Conservation (phyloP, 2,329 filamentous ascomycete species). For the Epichloe gansuensis region DNA sequence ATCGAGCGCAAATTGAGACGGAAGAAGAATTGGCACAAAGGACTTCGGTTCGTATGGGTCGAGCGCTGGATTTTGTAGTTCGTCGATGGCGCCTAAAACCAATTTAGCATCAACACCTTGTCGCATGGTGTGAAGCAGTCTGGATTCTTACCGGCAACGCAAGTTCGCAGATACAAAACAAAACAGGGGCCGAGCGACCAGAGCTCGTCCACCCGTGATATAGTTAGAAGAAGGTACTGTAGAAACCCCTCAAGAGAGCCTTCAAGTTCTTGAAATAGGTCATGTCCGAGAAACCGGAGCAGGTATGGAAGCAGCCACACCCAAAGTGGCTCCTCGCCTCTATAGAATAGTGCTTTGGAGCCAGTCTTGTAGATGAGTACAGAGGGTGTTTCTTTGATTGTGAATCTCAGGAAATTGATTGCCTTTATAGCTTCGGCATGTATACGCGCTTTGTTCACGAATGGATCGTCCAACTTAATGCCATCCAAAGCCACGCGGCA, state of each 20-base stretch:
- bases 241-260: slow-evolving; percentile 42
- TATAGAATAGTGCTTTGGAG: slow-evolving; percentile 32
- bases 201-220: slow-evolving; percentile 30
- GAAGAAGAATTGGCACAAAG: slow-evolving; percentile 22
- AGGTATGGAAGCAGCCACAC: slow-evolving; percentile 50
- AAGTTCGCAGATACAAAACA: slow-evolving; percentile 35
- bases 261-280: slow-evolving; percentile 33
- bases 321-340: slow-evolving; percentile 51
- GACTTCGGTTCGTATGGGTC: slow-evolving; percentile 17
- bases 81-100: slow-evolving; percentile 19
- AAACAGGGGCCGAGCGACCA: slow-evolving; percentile 37
- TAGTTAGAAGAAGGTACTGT: slow-evolving; percentile 32
- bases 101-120: slow-evolving; percentile 8
- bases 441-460: slow-evolving; percentile 44
- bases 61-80: slow-evolving; percentile 21
- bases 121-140: slow-evolving; percentile 1
- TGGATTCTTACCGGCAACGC: slow-evolving; percentile 27
- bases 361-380: slow-evolving; percentile 43
- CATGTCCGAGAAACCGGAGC: slow-evolving; percentile 44
- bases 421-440: slow-evolving; percentile 55
- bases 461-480: slow-evolving; percentile 55
- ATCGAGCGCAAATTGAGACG: slow-evolving; percentile 25
- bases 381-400: slow-evolving; percentile 61
- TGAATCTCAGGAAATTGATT: slow-evolving; percentile 63
- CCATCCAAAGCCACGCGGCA: slow-evolving; percentile 65